Percentiles rank a stretch among this genome's conserved stretches.
phyloP scores from a whole-genome alignment of 805 yeast species.

The Wickerhamiella azymoides region DNA sequence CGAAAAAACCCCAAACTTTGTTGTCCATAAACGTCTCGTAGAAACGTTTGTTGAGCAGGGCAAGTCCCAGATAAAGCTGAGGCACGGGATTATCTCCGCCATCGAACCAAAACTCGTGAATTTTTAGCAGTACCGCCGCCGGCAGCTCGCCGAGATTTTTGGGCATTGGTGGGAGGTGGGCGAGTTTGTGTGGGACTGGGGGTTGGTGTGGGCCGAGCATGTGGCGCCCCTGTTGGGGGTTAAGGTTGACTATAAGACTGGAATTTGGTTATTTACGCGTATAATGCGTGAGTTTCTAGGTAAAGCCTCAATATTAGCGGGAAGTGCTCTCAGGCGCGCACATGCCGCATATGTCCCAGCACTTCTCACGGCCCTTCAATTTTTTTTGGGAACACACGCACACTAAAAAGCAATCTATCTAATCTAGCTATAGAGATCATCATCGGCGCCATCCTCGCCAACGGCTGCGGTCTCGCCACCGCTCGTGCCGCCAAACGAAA shows the following conservation, averaged over 20 bases:
- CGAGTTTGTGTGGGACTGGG: background rate
- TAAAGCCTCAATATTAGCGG: too few relatives aligned
- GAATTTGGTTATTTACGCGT: too few relatives aligned
- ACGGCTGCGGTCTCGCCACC: constrained; percentile 35
- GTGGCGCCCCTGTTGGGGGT: too few relatives aligned
- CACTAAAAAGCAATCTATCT: background rate
- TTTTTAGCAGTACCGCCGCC: background rate
- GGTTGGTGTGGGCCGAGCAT: background rate
- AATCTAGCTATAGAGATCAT: constrained; percentile 48
- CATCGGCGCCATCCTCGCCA: constrained; percentile 43
- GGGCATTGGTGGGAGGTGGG: background rate
- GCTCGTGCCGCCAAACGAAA: constrained; percentile 56
- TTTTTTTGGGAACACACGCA: background rate
- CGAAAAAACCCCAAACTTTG: too few relatives aligned
- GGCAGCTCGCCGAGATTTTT: background rate
- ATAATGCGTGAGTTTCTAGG: too few relatives aligned
- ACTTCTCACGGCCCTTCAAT: background rate
- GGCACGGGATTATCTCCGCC: background rate
- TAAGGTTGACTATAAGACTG: too few relatives aligned
- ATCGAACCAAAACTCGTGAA: background rate
- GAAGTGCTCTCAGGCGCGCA: too few relatives aligned
- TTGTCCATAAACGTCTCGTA: too few relatives aligned
- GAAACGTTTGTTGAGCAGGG: too few relatives aligned
- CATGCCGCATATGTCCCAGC: background rate
- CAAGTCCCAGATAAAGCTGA: too few relatives aligned